A percentile compares a stretch with the other conserved stretches of the same genome.
Conservation (phyloP, 768 basidiomycete genomes). For the Hirschioporus abietinus region DNA sequence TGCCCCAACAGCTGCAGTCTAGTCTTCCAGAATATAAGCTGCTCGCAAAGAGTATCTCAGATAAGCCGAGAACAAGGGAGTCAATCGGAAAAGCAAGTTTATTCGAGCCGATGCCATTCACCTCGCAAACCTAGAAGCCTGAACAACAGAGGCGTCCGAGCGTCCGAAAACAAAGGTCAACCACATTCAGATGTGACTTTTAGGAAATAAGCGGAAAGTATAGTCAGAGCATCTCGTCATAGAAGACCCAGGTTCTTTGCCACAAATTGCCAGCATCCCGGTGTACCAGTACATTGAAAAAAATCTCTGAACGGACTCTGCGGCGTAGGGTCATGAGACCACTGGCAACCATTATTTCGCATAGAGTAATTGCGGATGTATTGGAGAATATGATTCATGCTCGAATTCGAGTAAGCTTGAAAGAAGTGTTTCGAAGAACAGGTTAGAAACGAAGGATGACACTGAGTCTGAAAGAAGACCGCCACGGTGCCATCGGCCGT, state of each 20-base stretch:
- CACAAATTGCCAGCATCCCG: neutral
- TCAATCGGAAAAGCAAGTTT: too few species aligned
- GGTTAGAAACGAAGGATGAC: neutral
- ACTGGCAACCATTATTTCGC: neutral
- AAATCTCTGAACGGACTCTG: neutral
- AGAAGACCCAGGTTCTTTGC: neutral
- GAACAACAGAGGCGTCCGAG: too few species aligned
- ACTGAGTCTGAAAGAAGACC: neutral
- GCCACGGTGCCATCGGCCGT: too few species aligned
- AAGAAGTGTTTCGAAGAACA: neutral
- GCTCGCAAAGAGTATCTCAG: too few species aligned
- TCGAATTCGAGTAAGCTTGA: neutral
- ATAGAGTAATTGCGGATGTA: neutral
- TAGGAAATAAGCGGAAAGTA: too few species aligned
- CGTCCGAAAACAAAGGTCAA: too few species aligned
- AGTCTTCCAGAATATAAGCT: too few species aligned
- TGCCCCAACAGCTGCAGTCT: too few species aligned
- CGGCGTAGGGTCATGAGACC: neutral
- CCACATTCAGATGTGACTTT: too few species aligned
- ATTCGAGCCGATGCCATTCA: too few species aligned
- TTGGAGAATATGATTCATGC: neutral
- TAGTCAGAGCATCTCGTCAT: neutral
- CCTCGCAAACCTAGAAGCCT: too few species aligned
- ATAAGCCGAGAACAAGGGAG: too few species aligned
- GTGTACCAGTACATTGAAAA: neutral